Evolutionary conservation across 441 rosid species (phyloP), one percentile per base, ranked within the genome.

Genomic region (Pelargonium myrrhifolium): DNA sequence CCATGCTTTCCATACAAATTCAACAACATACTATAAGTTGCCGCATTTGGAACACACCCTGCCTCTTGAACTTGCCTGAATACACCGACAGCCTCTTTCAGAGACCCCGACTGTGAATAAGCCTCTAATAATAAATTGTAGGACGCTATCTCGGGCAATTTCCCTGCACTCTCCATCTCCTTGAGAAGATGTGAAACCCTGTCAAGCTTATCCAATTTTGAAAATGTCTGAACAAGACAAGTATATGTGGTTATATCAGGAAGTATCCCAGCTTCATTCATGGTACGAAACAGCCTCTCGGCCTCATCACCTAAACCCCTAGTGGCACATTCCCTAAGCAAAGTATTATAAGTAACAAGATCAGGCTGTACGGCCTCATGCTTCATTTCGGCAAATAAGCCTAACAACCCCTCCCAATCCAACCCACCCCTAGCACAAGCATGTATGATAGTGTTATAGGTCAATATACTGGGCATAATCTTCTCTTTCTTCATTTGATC

Each of bases 341-440:
- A 49, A 17, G 92, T 91, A 66, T 93, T 93, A 76, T 91, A 89
- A 3, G 99, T 93, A 18, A 88, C 86, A 2, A 89, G 80, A 71
- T 91, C 97, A 1, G 97, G 95, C 20, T 87, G 95, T 72, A 89
- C 53, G 0, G 89, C 99, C 66, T 87, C 93, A 47, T 93, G 97
- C 76, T 96, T 87, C 96, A 93, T 93, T 80, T 93, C 95, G 0
- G 99, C 97, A 67, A 88, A 90, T 82, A 91, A 84, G 58, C 95
- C 92, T 24, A 93, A 79, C 70, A 93, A 86, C 18, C 92, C 92
- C 68, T 90, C 97, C 98, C 98, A 93, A 80, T 85, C 92, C 71
- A 90, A 74, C 8, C 96, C 92, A 21, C 97, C 97, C 66, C 92
- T 85, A 1, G 92, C 96, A 70, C 96, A 93, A 0, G 99, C 82